Percentiles rank a stretch among this genome's conserved stretches.
Evolutionary conservation across 768 basidiomycete genomes (phyloP).

Genomic region (Agaricus subrufescens): DNA sequence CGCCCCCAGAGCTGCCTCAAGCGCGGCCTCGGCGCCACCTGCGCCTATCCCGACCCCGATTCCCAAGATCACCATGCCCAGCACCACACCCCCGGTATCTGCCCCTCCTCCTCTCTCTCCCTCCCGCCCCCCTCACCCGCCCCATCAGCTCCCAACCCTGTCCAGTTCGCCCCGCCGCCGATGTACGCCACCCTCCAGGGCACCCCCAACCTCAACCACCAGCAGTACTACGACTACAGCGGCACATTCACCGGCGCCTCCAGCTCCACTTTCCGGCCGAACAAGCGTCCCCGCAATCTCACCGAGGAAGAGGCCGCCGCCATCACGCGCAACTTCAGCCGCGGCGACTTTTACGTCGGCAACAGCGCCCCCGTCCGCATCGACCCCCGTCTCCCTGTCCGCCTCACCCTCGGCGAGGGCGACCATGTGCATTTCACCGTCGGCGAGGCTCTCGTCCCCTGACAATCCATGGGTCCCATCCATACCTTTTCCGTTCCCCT

Average conservation of each 20-base stretch:
- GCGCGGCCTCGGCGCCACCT: conserved; percentile 64
- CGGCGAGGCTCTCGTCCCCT: conserved; percentile 37
- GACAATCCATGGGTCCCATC: not conserved
- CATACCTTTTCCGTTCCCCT: not conserved
- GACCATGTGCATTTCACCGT: conserved; percentile 71
- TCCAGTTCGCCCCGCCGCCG: conserved; percentile 43
- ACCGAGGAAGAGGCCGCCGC: conserved; percentile 83
- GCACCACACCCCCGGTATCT: conserved; percentile 36
- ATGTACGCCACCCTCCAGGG: conserved; percentile 44
- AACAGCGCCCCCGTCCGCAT: conserved; percentile 78
- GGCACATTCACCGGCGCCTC: conserved; percentile 64
- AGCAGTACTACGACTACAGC: conserved; percentile 79
- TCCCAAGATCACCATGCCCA: conserved; percentile 21
- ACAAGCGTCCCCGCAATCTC: conserved; percentile 71
- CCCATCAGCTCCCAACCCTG: conserved; percentile 23
- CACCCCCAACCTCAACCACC: conserved; percentile 48
- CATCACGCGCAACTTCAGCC: conserved; percentile 76
- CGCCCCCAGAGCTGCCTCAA: conserved; percentile 69
- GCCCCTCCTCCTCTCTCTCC: not conserved
- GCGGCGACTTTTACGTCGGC: conserved; percentile 81
- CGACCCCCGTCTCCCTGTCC: conserved; percentile 74
- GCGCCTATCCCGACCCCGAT: conserved; percentile 79
- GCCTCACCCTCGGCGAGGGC: conserved; percentile 76
- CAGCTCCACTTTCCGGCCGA: conserved; percentile 74
- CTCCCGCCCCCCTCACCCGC: conserved; percentile 10